Percentiles rank a stretch among this genome's conserved stretches.
Evolutionary conservation across 257 asterid genomes (phyloP).

Genomic region (Nicotiana otophora): DNA sequence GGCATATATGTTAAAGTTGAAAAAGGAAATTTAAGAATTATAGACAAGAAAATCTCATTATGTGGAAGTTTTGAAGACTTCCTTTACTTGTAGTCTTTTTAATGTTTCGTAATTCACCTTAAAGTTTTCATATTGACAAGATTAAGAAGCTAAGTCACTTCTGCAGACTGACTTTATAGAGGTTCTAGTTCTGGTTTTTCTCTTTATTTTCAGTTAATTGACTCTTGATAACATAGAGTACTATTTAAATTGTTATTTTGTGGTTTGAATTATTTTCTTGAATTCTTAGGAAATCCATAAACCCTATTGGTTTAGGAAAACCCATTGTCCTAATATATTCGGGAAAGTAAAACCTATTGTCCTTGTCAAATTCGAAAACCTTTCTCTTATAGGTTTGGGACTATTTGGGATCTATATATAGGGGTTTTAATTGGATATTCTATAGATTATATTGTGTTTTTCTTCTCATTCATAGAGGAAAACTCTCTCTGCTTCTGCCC

Average conservation of each 20-base stretch:
- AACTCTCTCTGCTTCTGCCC: too few relatives aligned
- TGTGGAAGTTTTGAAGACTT: neutral
- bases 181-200: neutral
- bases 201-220: neutral
- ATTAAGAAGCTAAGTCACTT: neutral
- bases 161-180: neutral
- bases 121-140: neutral
- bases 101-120: neutral
- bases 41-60: neutral
- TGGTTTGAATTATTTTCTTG: too few relatives aligned
- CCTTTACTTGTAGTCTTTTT: neutral
- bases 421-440: too few relatives aligned
- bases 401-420: too few relatives aligned
- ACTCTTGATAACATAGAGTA: neutral
- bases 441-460: too few relatives aligned
- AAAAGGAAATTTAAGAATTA: neutral
- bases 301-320: too few relatives aligned
- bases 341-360: too few relatives aligned
- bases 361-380: too few relatives aligned
- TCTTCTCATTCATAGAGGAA: too few relatives aligned
- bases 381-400: too few relatives aligned
- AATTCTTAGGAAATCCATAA: too few relatives aligned
- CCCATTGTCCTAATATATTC: too few relatives aligned
- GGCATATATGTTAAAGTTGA: neutral
- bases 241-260: neutral